Conservation (phyloP, 2,329 filamentous ascomycete species). For the Cercospora canescens region DNA sequence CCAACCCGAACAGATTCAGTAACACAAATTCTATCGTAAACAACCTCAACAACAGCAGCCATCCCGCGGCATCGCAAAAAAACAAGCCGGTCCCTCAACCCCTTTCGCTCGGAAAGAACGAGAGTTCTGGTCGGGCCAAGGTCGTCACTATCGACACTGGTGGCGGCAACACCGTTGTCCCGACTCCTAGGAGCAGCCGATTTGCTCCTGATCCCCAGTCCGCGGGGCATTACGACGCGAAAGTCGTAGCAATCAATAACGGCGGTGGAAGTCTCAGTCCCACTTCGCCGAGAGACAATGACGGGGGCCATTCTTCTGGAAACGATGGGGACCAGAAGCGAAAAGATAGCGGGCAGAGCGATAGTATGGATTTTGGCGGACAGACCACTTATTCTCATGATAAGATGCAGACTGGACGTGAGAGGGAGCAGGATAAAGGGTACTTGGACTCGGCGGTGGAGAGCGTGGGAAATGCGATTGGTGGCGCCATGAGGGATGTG, state of each 20-base stretch:
- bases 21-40: background rate
- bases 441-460: background rate
- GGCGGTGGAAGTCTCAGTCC: background rate
- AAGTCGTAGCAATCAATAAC: background rate
- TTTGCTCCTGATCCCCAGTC: background rate
- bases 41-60: background rate
- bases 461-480: background rate
- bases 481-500: background rate
- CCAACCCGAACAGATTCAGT: background rate
- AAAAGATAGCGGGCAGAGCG: conserved; percentile 2
- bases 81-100: background rate
- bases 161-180: background rate
- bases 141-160: background rate
- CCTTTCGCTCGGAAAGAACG: background rate
- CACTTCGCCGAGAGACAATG: background rate
- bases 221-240: background rate
- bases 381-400: background rate
- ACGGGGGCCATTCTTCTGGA: background rate
- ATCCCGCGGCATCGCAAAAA: background rate
- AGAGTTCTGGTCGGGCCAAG: background rate
- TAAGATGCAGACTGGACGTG: background rate
- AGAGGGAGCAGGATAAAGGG: background rate
- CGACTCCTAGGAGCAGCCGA: background rate
- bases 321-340: background rate
- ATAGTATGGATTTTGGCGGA: background rate